A percentile compares a stretch with the other conserved stretches of the same genome.
Evolutionary conservation across 768 basidiomycete genomes (phyloP).

Genomic region (Xerocomus potaroensis): DNA sequence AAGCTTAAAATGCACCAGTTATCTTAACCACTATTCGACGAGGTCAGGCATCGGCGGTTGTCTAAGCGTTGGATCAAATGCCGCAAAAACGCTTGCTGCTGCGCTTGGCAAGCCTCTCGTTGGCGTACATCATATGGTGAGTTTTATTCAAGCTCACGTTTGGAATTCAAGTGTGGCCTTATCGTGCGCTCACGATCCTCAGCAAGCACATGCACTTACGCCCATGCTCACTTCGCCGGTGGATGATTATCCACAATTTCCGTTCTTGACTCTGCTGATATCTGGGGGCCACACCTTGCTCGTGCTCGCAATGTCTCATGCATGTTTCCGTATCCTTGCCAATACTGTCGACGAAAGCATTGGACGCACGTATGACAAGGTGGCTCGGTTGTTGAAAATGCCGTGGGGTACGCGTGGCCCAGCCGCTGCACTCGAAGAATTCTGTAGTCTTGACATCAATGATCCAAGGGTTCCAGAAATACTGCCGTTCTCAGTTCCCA

Average conservation of each 20-base stretch:
- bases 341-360: slow-evolving; percentile 73
- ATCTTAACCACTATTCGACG: slow-evolving; percentile 1
- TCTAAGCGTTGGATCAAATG: slow-evolving; percentile 71
- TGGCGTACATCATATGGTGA: slow-evolving; percentile 94
- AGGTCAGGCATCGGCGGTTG: slow-evolving; percentile 73
- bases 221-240: slow-evolving; percentile 59
- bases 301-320: slow-evolving; percentile 60
- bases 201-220: slow-evolving; percentile 95
- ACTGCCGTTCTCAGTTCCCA: slow-evolving; percentile 43
- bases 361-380: slow-evolving; percentile 82
- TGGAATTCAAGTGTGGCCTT: not conserved
- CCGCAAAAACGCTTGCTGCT: slow-evolving; percentile 83
- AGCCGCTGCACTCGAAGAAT: slow-evolving; percentile 79
- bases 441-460: slow-evolving; percentile 39
- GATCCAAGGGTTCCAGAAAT: slow-evolving; percentile 27
- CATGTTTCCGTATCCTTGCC: slow-evolving; percentile 64
- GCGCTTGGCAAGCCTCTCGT: slow-evolving; percentile 73
- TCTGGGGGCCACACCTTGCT: slow-evolving; percentile 96
- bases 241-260: slow-evolving; percentile 53
- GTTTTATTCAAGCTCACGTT: no score
- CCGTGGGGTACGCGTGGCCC: slow-evolving; percentile 61
- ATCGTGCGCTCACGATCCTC: not conserved
- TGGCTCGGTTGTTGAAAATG: slow-evolving; percentile 64
- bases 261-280: slow-evolving; percentile 83
- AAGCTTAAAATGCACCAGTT: slow-evolving; percentile 1